Base-by-base conservation (phyloP, 169 alveolate genomes). In the Plasmodium reichenowi region DNA sequence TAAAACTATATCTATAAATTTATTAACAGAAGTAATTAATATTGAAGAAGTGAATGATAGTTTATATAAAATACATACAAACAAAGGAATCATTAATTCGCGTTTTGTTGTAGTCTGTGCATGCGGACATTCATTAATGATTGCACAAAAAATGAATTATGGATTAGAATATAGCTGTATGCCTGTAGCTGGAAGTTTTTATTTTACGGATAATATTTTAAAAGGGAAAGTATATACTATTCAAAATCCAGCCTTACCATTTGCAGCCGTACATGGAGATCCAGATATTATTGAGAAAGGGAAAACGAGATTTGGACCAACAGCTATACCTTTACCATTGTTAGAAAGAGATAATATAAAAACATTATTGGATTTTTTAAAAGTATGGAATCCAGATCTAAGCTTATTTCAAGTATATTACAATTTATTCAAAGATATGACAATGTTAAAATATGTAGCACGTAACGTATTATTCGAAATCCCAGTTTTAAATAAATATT, bases 221-320 rank as follows among this genome's bases (percentile, higher is more conserved):
- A 90, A 90, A 32, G 97, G 97, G 10, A 95, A 95, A 66, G 97
- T 95, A 2, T 95, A 95, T 88, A 95, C 97, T 7, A 96, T 95
- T 32, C 97, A 95, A 66, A 95, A 95, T 85, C 97, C 97, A 15
- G 93, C 93, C 17, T 89, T 95, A 6, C 97, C 97, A 24, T 95
- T 95, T 73, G 96, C 97, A 15, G 97, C 97, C 0, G 93, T 95
- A n/a, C 97, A 95, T 88, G 97, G 97, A 2, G 97, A 95, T 67
- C 97, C 97, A 0, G 97, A 95, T 70, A 93, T 95, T 9, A 94
- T 94, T 0, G 95, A 88, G 15, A 75, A 72, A 3, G 93, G 93
- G 45, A 87, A 94, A 85, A 94, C 97, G 1, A 86, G 97, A 15
- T 93, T 95, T 43, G 97, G 97, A 0, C 97, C 97, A 2, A 95